Percentiles rank a stretch among this genome's conserved stretches.
Conservation (phyloP, 1,284 basidiomycete genomes). For the Ceratorhiza oryzae-sativae region DNA sequence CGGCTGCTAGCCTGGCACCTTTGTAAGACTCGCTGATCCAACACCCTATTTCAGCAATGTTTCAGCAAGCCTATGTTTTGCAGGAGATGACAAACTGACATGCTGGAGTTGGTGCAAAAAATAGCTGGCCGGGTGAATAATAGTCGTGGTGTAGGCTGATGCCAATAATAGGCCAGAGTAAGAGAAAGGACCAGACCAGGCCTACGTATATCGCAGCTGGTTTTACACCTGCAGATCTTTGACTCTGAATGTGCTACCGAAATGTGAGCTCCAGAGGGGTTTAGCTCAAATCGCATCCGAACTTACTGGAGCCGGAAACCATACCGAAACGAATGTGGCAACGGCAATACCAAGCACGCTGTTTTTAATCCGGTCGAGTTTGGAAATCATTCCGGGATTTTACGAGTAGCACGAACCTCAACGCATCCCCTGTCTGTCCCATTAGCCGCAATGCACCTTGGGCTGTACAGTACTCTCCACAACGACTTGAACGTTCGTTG, state of each 20-base stretch:
- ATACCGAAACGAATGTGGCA: not conserved
- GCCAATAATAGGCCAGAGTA: conserved; percentile 4
- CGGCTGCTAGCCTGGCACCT: conserved; percentile 10
- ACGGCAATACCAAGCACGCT: conserved; percentile 11
- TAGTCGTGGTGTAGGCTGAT: not conserved
- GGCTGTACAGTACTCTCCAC: conserved; percentile 2
- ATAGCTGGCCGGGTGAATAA: not conserved
- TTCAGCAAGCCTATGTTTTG: not conserved
- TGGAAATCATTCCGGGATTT: not conserved
- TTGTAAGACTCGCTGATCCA: conserved; percentile 14
- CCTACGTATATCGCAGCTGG: not conserved
- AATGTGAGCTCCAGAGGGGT: too few species aligned
- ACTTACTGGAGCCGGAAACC: conserved; percentile 7
- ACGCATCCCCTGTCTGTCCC: conserved; percentile 11
- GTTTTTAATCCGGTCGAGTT: not conserved
- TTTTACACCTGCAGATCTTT: not conserved
- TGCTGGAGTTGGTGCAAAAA: conserved; percentile 11
- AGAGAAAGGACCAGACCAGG: not conserved
- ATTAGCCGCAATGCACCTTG: conserved; percentile 14
- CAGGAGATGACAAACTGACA: not conserved
- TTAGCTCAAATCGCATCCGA: not conserved
- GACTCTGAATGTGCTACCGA: not conserved
- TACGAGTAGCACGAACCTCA: not conserved
- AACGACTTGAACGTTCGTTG: not conserved
- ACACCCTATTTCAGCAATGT: not conserved